Evolutionary conservation across 192 early-diverging fungal genomes (phyloP).

Genomic region (Allomyces macrogynus): DNA sequence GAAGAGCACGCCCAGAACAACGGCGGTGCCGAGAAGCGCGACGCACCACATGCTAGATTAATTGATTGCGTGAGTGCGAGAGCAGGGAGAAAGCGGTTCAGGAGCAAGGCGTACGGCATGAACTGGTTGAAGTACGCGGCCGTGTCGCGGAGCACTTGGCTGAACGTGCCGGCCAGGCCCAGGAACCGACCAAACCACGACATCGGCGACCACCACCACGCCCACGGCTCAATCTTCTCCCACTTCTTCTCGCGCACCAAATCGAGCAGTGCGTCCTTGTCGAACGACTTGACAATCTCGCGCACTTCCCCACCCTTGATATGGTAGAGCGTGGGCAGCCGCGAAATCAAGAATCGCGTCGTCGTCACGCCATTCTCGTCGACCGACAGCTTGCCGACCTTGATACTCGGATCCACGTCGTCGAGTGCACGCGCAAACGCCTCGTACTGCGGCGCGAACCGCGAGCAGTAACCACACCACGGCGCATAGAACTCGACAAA

Average conservation of each 20-base stretch:
- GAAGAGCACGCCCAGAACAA: too few relatives aligned
- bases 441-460: neutral
- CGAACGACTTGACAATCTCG: neutral
- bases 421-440: neutral
- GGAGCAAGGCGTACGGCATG: too few relatives aligned
- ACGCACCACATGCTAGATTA: too few relatives aligned
- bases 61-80: too few relatives aligned
- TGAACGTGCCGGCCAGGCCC: too few relatives aligned
- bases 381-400: neutral
- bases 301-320: neutral
- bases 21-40: too few relatives aligned
- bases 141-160: too few relatives aligned
- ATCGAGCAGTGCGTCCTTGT: neutral
- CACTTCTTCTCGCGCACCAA: neutral
- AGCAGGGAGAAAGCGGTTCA: too few relatives aligned
- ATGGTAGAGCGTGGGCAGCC: neutral
- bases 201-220: too few relatives aligned
- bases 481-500: neutral
- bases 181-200: too few relatives aligned
- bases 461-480: neutral
- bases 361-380: neutral
- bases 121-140: too few relatives aligned
- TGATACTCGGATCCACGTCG: neutral
- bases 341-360: neutral
- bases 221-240: neutral